These are phyloP conservation scores for Cryptococcus sp. DNA, from an alignment of 1,284 basidiomycete species.

Conservation along the genomic window DNA sequence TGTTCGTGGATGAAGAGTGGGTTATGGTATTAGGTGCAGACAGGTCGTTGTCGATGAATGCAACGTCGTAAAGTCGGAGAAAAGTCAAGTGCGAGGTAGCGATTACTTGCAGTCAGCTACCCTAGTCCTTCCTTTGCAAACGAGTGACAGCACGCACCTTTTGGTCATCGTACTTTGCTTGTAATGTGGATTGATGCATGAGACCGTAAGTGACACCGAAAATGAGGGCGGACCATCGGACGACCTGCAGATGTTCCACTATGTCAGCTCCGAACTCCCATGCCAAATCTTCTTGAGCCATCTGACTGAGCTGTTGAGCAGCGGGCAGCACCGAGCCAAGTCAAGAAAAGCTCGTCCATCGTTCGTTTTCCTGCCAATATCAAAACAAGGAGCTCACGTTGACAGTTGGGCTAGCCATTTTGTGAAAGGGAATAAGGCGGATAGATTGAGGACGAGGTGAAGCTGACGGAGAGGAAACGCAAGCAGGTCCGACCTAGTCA, in stretches of 20 bases:
- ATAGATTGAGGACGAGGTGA: slow-evolving; percentile 1
- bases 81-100: too few relatives aligned
- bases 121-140: too few relatives aligned
- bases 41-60: too few relatives aligned
- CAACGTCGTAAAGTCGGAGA: too few relatives aligned
- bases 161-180: slow-evolving; percentile 69
- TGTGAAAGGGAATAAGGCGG: neutral
- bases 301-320: neutral
- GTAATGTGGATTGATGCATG: slow-evolving; percentile 85
- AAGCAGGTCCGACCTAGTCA: slow-evolving; percentile 2
- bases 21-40: neutral
- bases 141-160: slow-evolving; percentile 24
- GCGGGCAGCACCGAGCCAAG: neutral
- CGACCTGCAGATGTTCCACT: slow-evolving; percentile 66
- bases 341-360: too few relatives aligned
- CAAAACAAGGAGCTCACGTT: slow-evolving; percentile 36
- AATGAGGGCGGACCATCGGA: slow-evolving; percentile 89
- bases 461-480: neutral
- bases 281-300: neutral
- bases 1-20: neutral
- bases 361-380: neutral
- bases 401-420: slow-evolving; percentile 50
- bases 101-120: too few relatives aligned
- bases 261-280: neutral
- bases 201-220: slow-evolving; percentile 91